A percentile compares a stretch with the other conserved stretches of the same genome.
Conservation (phyloP, 176 grass and related monocot species). For the Bolboschoenus planiculmis region DNA sequence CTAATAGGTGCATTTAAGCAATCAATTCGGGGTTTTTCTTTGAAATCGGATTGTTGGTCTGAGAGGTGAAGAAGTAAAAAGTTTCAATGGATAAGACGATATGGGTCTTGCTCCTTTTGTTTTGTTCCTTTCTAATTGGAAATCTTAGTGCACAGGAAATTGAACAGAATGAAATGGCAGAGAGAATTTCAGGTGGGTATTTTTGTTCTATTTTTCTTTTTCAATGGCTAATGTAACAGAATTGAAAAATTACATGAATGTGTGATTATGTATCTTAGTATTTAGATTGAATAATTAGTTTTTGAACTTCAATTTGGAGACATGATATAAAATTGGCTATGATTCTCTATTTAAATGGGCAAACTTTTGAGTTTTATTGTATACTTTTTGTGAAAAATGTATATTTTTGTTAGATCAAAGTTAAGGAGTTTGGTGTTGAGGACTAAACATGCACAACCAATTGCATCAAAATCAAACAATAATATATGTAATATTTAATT, state of each 20-base stretch:
- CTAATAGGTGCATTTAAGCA: slow-evolving; percentile 28
- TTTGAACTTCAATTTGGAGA: neutral
- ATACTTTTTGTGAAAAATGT: neutral
- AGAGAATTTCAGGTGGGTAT: slow-evolving; percentile 74
- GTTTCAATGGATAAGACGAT: slow-evolving; percentile 47
- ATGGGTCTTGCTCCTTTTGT: slow-evolving; percentile 44
- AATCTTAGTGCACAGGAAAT: slow-evolving; percentile 40
- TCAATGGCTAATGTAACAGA: too few species aligned
- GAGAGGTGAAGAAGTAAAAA: slow-evolving; percentile 1
- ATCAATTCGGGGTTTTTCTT: neutral
- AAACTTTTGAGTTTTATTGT: neutral
- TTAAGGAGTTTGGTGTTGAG: neutral
- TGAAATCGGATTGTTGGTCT: slow-evolving; percentile 21
- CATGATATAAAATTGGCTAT: neutral
- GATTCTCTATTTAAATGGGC: neutral
- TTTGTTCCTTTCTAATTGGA: slow-evolving; percentile 28
- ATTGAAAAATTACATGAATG: neutral
- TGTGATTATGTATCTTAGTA: neutral
- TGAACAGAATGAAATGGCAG: slow-evolving; percentile 53
- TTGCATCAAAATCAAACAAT: neutral
- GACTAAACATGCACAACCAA: neutral
- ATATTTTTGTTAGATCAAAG: neutral
- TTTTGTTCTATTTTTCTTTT: neutral
- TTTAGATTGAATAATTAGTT: neutral
- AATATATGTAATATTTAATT: neutral